phyloP scores from a whole-genome alignment of 1,139 yeast species.

The Diutina pseudorugosa region DNA sequence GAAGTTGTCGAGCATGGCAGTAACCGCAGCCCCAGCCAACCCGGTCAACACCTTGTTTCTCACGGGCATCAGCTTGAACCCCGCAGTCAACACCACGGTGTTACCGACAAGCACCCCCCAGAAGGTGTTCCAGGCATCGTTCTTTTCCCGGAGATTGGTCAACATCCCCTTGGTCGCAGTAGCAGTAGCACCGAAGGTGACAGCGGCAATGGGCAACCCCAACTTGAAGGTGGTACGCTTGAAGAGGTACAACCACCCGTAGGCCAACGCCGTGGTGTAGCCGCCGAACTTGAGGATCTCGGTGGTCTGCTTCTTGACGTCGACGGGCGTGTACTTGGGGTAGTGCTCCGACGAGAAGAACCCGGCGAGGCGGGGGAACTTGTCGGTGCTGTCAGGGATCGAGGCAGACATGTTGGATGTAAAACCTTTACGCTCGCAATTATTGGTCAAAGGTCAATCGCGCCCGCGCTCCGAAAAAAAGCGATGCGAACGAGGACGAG shows the following conservation, averaged over 20 bases:
- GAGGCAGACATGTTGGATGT: background rate
- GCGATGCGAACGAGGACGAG: background rate
- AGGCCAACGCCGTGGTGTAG: slow-evolving; percentile 36
- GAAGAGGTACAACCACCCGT: slow-evolving; percentile 37
- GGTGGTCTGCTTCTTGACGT: slow-evolving; percentile 29
- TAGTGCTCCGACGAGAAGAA: slow-evolving; percentile 27
- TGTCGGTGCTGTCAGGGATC: slow-evolving; percentile 26
- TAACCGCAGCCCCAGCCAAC: slow-evolving; percentile 26
- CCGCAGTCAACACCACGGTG: slow-evolving; percentile 27
- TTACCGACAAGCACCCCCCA: slow-evolving; percentile 35
- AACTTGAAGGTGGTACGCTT: slow-evolving; percentile 34
- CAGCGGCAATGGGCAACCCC: slow-evolving; percentile 27
- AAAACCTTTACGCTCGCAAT: background rate
- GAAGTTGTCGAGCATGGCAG: slow-evolving; percentile 29
- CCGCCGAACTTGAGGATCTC: slow-evolving; percentile 30
- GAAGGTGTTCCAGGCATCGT: slow-evolving; percentile 39
- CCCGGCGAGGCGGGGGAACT: slow-evolving; percentile 31
- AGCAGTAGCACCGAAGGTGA: slow-evolving; percentile 32
- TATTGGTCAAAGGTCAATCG: background rate
- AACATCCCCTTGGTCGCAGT: slow-evolving; percentile 28
- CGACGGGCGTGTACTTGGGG: slow-evolving; percentile 35
- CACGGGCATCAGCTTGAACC: slow-evolving; percentile 29
- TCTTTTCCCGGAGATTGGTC: slow-evolving; percentile 35
- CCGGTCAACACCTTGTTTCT: slow-evolving; percentile 34
- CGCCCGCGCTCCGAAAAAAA: background rate